phyloP scores from a whole-genome alignment of 371 early-diverging fungal species.

The Apophysomyces variabilis region DNA sequence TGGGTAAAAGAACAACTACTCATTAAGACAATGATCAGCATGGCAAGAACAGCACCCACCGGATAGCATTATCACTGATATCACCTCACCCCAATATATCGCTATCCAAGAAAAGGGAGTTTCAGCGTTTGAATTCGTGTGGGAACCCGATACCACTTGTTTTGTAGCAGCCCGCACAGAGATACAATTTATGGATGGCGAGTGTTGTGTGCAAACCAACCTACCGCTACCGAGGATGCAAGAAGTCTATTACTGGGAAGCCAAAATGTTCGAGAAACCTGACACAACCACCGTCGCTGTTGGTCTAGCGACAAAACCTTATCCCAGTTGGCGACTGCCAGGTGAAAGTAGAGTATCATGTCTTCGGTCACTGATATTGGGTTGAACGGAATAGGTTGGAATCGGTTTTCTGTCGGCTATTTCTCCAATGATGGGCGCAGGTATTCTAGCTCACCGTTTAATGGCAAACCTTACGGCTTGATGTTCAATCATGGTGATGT shows the following conservation, averaged over 20 bases:
- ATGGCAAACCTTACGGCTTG: slow-evolving; percentile 62
- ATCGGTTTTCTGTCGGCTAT: slow-evolving; percentile 76
- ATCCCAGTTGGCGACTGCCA: slow-evolving; percentile 68
- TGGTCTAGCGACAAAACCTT: slow-evolving; percentile 75
- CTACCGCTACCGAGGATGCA: slow-evolving; percentile 78
- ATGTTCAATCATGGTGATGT: slow-evolving; percentile 73
- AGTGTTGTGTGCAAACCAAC: slow-evolving; percentile 81
- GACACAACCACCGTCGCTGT: slow-evolving; percentile 60
- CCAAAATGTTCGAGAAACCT: slow-evolving; percentile 73
- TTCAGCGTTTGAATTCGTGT: slow-evolving; percentile 82
- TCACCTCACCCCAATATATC: slow-evolving; percentile 63
- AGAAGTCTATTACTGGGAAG: slow-evolving; percentile 79
- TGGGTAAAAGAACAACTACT: background rate
- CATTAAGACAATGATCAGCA: background rate
- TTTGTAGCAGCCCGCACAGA: slow-evolving; percentile 81
- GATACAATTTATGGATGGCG: slow-evolving; percentile 72
- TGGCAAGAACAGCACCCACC: slow-evolving; percentile 64
- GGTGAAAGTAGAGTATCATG: slow-evolving; percentile 45
- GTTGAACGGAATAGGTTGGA: slow-evolving; percentile 55
- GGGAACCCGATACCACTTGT: slow-evolving; percentile 67
- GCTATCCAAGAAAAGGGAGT: slow-evolving; percentile 88
- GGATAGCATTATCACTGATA: slow-evolving; percentile 63
- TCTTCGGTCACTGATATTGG: background rate
- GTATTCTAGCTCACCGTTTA: slow-evolving; percentile 70
- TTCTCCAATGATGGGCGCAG: slow-evolving; percentile 68